Base-by-base conservation (phyloP, 1,284 basidiomycete species). In the Thecaphora thlaspeos region DNA sequence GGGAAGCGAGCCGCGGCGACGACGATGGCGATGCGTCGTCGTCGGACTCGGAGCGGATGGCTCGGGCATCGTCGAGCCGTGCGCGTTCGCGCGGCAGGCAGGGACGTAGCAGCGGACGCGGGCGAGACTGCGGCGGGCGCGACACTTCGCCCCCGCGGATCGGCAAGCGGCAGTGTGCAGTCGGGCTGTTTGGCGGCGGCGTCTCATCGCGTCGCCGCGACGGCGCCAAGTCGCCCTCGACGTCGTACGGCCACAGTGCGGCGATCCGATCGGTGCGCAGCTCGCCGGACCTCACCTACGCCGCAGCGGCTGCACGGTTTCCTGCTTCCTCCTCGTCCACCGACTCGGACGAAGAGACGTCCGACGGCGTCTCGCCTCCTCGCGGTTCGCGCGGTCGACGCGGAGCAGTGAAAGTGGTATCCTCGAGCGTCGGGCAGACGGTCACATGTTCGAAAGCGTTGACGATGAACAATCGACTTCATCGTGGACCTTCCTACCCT, bases 161-260 rank as follows among this genome's bases (percentile, higher is more conserved):
- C 7, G 30, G 18, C 18, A 55, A 21, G 0, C 62, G 70, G 8
- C 69, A 73, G 28, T 65, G 61, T 24, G 70, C 70, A 14, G 55
- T 73, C 4, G 70, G 70, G 4, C 45, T 73, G 14, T 73, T 70
- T 18, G 61, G 61, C 11, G 61, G 61, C 0, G 61, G 61, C 3
- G 36, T 42, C 9, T 53, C 59, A n/a, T 43, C 15, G 18, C 24
- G n/a, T 36, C 41, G 37, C 5, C 37, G 37, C 37, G 19, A 21
- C 5, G 17, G 37, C 2, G 22, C 44, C 11, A 22, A 39, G 4
- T 42, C 54, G 8, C 7, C 41, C 26, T 28, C 26, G 7, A 28
- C 11, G 7, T 28, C 26, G 7, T 28, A 7, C 7, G 26, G 26
- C 11, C 26, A 28, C 26, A 11, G 26, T 11, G 23, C 48, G 2